phyloP scores from a whole-genome alignment of 257 asterid genomes.

The Nemophila menziesii region DNA sequence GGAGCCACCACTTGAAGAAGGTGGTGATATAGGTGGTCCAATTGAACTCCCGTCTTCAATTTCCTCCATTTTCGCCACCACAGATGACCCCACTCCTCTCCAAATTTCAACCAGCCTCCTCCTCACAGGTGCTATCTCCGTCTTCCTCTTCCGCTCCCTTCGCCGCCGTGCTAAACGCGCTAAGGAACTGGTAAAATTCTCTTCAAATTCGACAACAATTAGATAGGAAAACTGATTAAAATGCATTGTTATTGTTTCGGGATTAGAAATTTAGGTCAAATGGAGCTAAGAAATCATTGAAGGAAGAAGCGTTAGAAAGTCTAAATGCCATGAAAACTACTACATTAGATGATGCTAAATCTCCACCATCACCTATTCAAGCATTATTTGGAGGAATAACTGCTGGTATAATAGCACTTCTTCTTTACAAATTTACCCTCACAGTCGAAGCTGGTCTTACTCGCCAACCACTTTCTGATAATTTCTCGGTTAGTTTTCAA shows the following conservation, averaged over 20 bases:
- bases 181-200: slow-evolving; percentile 65
- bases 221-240: too few species aligned
- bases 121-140: slow-evolving; percentile 75
- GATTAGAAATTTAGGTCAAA: slow-evolving; percentile 66
- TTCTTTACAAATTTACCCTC: slow-evolving; percentile 69
- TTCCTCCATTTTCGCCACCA: slow-evolving; percentile 30
- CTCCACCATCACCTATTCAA: slow-evolving; percentile 66
- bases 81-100: slow-evolving; percentile 49
- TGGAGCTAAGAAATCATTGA: slow-evolving; percentile 44
- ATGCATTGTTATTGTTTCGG: too few species aligned
- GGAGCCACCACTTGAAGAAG: slow-evolving; percentile 7
- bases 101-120: slow-evolving; percentile 79
- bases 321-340: slow-evolving; percentile 49
- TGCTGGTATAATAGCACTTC: slow-evolving; percentile 55
- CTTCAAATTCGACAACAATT: too few species aligned
- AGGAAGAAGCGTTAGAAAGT: slow-evolving; percentile 69
- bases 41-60: slow-evolving; percentile 47
- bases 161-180: slow-evolving; percentile 87
- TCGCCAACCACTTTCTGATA: slow-evolving; percentile 69
- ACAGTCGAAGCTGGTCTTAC: slow-evolving; percentile 65
- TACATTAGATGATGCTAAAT: slow-evolving; percentile 33
- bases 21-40: slow-evolving; percentile 44
- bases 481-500: slow-evolving; percentile 43
- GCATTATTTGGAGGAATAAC: slow-evolving; percentile 71
- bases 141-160: slow-evolving; percentile 75